These are phyloP conservation scores for Exophiala spinifera DNA, from an alignment of 2,329 filamentous ascomycete species.

Conservation along the genomic window DNA sequence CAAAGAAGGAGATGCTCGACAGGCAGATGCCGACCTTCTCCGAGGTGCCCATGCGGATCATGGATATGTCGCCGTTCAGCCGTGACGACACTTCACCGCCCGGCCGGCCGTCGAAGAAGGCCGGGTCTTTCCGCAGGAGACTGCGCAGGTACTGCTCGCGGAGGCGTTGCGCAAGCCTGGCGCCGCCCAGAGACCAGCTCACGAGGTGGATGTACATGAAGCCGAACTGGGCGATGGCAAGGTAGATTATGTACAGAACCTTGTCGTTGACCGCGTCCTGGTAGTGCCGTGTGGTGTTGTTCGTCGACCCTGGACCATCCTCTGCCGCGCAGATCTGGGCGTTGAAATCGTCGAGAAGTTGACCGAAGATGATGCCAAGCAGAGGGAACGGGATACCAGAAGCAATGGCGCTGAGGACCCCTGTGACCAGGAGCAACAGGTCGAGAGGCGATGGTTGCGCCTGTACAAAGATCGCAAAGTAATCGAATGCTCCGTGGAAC, in stretches of 20 bases:
- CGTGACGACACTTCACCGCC: slow-evolving; percentile 48
- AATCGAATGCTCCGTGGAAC: not conserved
- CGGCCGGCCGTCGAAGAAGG: slow-evolving; percentile 37
- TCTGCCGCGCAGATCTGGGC: slow-evolving; percentile 9
- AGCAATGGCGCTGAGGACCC: slow-evolving; percentile 35
- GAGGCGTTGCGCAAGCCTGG: slow-evolving; percentile 61
- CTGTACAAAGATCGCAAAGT: not conserved
- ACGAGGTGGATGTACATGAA: slow-evolving; percentile 63
- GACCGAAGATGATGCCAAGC: slow-evolving; percentile 41
- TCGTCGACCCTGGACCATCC: not conserved
- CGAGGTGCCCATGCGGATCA: slow-evolving; percentile 46
- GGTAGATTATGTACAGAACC: slow-evolving; percentile 61
- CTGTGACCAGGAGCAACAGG: slow-evolving; percentile 21
- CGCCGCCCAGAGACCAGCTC: slow-evolving; percentile 63
- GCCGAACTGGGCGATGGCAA: slow-evolving; percentile 62
- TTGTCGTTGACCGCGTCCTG: slow-evolving; percentile 53
- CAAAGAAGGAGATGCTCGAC: slow-evolving; percentile 46
- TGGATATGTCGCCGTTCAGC: slow-evolving; percentile 47
- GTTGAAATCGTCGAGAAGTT: slow-evolving; percentile 40
- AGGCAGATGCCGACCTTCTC: slow-evolving; percentile 51
- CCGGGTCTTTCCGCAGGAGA: slow-evolving; percentile 29
- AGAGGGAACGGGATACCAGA: slow-evolving; percentile 40
- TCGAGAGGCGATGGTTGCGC: slow-evolving; percentile 1
- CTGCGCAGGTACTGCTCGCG: slow-evolving; percentile 46
- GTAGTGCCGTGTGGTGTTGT: not conserved